Evolutionary conservation across 306 rosid species (phyloP), one percentile per base, ranked within the genome.

Genomic region (Fagus crenata): DNA sequence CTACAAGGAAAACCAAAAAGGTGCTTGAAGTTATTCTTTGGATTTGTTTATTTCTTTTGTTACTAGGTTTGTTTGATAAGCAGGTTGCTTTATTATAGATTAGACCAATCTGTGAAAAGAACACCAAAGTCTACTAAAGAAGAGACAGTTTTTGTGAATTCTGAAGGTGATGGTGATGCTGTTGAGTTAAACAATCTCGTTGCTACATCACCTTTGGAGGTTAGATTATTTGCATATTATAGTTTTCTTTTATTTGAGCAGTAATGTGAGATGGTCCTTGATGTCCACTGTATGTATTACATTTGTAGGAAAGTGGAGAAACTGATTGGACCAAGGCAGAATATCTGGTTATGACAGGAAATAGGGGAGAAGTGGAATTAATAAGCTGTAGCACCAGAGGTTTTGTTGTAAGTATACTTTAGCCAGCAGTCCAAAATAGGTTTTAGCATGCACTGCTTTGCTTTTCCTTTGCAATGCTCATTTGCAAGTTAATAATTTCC

Each of bases 281-380:
- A 37, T 83, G 71, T 76, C 65, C 61, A 75, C 59, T 55, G 33
- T 51, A 7, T 67, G 41, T 42, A 58, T 53, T 67, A 40, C 64
- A 78, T 69, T 65, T 82, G 71, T 80, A 92, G 97, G 90, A 83
- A 82, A 60, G 53, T 17, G 91, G 89, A 84, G 87, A 88, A 74
- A 91, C 89, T 72, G 91, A 89, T 77, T 95, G 97, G 99, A 82
- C 76, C 76, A 84, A 77, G 76, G 97, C 91, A 63, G 96, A 92
- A 71, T 80, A 63, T 80, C 85, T 92, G 78, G 75, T 80, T 55
- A 86, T 72, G 80, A 82, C 75, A 3, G 90, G 91, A 81, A 85
- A 88, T 28, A 87, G 90, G 83, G 92, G 71, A 77, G 90, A 87
- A 4, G 97, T 90, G 85, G 97, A 95, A 73, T 72, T 95, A 73